These are phyloP conservation scores for Coniochaeta ligniaria DNA, from an alignment of 2,329 filamentous ascomycete genomes.

Conservation along the genomic window DNA sequence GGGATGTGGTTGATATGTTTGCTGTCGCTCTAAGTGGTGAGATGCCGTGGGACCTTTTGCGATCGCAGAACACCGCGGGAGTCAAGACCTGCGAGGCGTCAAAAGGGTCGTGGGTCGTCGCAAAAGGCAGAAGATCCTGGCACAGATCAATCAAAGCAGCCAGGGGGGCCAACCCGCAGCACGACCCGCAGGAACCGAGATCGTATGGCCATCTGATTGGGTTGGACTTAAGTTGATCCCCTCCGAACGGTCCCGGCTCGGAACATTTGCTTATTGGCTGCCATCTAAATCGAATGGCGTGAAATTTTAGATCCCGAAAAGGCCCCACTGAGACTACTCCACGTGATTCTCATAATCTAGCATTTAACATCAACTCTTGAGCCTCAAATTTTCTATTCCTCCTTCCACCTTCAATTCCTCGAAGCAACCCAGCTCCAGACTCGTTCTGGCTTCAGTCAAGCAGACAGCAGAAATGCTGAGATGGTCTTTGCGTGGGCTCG, in stretches of 20 bases:
- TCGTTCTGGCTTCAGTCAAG: background rate
- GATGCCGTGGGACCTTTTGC: background rate
- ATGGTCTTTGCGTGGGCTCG: background rate
- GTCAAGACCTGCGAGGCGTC: background rate
- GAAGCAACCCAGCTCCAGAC: background rate
- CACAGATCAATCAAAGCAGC: conserved; percentile 1
- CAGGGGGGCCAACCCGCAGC: background rate
- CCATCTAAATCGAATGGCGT: background rate
- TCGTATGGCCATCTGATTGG: background rate
- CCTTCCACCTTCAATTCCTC: background rate
- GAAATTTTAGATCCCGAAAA: background rate
- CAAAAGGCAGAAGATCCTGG: background rate
- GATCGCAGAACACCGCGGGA: background rate
- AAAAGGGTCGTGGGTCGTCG: background rate
- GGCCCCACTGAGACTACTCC: background rate
- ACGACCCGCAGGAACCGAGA: background rate
- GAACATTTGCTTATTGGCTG: background rate
- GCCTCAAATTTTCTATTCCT: background rate
- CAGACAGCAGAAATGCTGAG: background rate
- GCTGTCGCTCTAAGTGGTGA: background rate
- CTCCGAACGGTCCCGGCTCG: background rate
- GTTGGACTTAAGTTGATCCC: background rate
- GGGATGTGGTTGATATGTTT: background rate
- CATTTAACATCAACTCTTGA: background rate
- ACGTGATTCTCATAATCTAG: background rate